A percentile compares a stretch with the other conserved stretches of the same genome.
These are phyloP conservation scores for Staphylotrichum longicolle DNA, from an alignment of 495 filamentous ascomycete genomes.

Conservation along the genomic window DNA sequence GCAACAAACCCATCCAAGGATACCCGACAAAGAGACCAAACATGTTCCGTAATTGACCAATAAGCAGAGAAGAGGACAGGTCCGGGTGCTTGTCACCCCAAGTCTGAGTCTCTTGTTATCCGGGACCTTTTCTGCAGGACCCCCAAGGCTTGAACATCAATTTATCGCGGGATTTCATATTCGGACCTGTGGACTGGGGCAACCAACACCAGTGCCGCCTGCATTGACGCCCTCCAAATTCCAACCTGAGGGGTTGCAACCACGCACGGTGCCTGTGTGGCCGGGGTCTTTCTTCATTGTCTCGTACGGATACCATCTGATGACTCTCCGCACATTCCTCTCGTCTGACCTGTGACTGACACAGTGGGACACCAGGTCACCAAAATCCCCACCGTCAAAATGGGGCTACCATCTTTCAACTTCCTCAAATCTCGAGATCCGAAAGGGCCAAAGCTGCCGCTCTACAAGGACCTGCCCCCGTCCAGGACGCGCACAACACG, in stretches of 20 bases:
- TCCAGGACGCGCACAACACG: constrained; percentile 15
- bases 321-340: not conserved
- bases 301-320: no score
- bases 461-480: constrained; percentile 40
- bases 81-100: not conserved
- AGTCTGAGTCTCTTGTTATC: not conserved
- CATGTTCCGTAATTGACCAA: not conserved
- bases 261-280: constrained; percentile 4
- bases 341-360: not conserved
- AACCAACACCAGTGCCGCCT: no score
- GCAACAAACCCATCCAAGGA: constrained; percentile 3
- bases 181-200: no score
- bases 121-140: not conserved
- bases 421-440: constrained; percentile 37
- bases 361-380: not conserved
- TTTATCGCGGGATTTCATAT: no score
- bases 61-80: not conserved
- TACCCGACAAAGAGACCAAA: no score
- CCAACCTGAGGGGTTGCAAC: no score
- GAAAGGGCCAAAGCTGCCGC: constrained; percentile 40
- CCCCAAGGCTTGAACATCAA: not conserved
- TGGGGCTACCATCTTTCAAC: constrained; percentile 34
- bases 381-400: not conserved
- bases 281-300: not conserved
- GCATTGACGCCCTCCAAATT: no score